These are phyloP conservation scores for Kwoniella europaea DNA, from an alignment of 768 basidiomycete species.

Conservation along the genomic window DNA sequence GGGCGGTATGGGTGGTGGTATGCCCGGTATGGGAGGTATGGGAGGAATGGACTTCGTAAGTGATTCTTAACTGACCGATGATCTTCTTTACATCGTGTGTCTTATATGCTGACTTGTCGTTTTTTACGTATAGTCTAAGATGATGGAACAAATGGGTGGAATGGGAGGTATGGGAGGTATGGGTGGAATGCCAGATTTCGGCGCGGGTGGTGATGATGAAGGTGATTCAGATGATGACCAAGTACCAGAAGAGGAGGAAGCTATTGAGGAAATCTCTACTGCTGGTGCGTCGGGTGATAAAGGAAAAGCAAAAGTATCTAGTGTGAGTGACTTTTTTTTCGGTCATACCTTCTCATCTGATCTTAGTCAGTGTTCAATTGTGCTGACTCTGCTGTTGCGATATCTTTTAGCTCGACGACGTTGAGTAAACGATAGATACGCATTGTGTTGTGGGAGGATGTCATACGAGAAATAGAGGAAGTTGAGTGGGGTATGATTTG, in stretches of 20 bases:
- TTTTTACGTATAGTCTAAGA: slow-evolving; percentile 39
- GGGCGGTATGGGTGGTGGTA: slow-evolving; percentile 49
- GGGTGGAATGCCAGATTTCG: slow-evolving; percentile 33
- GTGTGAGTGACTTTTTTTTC: slow-evolving; percentile 14
- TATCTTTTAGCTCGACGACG: slow-evolving; percentile 26
- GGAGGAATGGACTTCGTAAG: slow-evolving; percentile 56
- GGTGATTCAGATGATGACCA: slow-evolving; percentile 41
- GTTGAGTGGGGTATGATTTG: too few relatives aligned
- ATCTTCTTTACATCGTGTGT: too few relatives aligned
- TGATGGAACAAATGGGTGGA: slow-evolving; percentile 54
- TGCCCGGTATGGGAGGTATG: slow-evolving; percentile 49
- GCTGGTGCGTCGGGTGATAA: slow-evolving; percentile 38
- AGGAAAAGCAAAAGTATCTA: slow-evolving; percentile 41
- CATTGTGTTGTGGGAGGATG: too few relatives aligned
- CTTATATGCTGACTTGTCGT: neutral
- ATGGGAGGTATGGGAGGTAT: slow-evolving; percentile 40
- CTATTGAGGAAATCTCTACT: slow-evolving; percentile 41
- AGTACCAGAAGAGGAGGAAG: slow-evolving; percentile 43
- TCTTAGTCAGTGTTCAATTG: neutral
- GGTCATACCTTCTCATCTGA: neutral
- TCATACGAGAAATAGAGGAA: too few relatives aligned
- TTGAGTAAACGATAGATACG: slow-evolving; percentile 20
- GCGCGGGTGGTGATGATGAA: slow-evolving; percentile 20
- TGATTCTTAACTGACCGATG: neutral
- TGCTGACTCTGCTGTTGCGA: too few relatives aligned